These are phyloP conservation scores for Platanthera zijinensis DNA, from an alignment of 106 monocot species.

Conservation along the genomic window DNA sequence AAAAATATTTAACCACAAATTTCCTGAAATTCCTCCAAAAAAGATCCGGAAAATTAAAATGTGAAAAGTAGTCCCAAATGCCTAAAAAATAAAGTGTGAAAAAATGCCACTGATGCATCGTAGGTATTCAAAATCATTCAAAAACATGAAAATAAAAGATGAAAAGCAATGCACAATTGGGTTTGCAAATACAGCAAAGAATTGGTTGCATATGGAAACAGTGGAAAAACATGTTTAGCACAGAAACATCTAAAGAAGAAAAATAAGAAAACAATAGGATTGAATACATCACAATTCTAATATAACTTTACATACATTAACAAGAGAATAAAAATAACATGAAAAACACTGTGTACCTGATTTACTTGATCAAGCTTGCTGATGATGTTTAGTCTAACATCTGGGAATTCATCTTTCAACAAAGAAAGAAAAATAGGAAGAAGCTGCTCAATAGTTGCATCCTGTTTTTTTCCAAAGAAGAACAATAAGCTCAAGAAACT, in stretches of 20 bases:
- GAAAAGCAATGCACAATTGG: not conserved
- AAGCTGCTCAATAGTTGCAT: slow-evolving; percentile 85
- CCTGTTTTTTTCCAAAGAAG: slow-evolving; percentile 28
- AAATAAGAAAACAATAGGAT: not conserved
- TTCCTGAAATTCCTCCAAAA: too few relatives aligned
- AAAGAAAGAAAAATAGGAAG: slow-evolving; percentile 94
- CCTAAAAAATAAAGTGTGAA: too few relatives aligned
- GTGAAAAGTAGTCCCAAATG: too few relatives aligned
- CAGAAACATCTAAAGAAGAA: not conserved
- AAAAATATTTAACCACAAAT: too few relatives aligned
- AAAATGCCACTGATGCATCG: too few relatives aligned
- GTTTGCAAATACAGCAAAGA: not conserved
- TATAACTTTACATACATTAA: not conserved
- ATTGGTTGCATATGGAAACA: not conserved
- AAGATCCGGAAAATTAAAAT: too few relatives aligned
- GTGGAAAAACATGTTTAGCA: not conserved
- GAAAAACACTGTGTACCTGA: slow-evolving; percentile 37
- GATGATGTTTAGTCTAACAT: slow-evolving; percentile 91
- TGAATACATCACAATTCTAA: not conserved
- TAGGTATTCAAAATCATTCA: not conserved
- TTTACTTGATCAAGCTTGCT: slow-evolving; percentile 99
- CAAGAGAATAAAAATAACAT: not conserved
- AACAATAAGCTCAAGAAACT: not conserved
- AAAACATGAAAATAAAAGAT: not conserved
- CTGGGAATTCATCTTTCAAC: slow-evolving; percentile 93